Percentiles rank a stretch among this genome's conserved stretches.
phyloP scores from a whole-genome alignment of 1,284 basidiomycete genomes.

The Pseudozyma flocculosa region DNA sequence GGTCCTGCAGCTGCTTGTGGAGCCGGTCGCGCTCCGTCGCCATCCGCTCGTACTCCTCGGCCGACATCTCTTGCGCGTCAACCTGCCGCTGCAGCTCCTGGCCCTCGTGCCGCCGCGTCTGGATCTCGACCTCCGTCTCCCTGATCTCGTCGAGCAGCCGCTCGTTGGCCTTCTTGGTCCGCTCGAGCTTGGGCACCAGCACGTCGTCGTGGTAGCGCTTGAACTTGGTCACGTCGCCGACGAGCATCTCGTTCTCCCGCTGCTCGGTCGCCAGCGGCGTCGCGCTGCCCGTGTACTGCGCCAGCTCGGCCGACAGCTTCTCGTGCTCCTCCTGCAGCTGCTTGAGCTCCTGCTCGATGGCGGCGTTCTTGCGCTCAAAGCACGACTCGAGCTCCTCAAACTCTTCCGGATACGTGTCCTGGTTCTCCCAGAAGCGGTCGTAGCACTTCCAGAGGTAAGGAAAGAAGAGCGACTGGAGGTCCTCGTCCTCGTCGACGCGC shows the following conservation, averaged over 20 bases:
- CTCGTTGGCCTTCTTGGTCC: slow-evolving; percentile 44
- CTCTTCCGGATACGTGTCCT: slow-evolving; percentile 56
- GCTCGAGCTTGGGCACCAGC: slow-evolving; percentile 50
- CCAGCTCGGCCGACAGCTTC: slow-evolving; percentile 36
- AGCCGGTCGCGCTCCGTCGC: slow-evolving; percentile 42
- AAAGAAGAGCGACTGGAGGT: slow-evolving; percentile 50
- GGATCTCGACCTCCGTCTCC: slow-evolving; percentile 35
- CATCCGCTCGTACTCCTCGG: slow-evolving; percentile 53
- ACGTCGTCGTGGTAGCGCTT: slow-evolving; percentile 50
- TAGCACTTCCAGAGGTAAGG: slow-evolving; percentile 56
- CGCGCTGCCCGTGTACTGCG: slow-evolving; percentile 28
- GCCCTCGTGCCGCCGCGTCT: slow-evolving; percentile 38
- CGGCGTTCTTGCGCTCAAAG: slow-evolving; percentile 42
- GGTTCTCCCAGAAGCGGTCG: slow-evolving; percentile 55
- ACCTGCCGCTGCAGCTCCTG: slow-evolving; percentile 41
- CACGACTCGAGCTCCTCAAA: slow-evolving; percentile 40
- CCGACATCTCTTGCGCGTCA: slow-evolving; percentile 50
- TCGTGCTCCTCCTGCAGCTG: slow-evolving; percentile 36
- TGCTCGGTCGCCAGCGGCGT: slow-evolving; percentile 48
- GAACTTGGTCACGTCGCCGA: slow-evolving; percentile 52
- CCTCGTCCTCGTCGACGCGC: slow-evolving; percentile 42
- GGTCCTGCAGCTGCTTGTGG: slow-evolving; percentile 36
- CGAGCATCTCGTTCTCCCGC: slow-evolving; percentile 43
- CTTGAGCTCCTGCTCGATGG: slow-evolving; percentile 37
- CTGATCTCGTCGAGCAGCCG: slow-evolving; percentile 35